phyloP scores from a whole-genome alignment of 2,329 filamentous ascomycete genomes.

The Dryadomyces quercivorus region DNA sequence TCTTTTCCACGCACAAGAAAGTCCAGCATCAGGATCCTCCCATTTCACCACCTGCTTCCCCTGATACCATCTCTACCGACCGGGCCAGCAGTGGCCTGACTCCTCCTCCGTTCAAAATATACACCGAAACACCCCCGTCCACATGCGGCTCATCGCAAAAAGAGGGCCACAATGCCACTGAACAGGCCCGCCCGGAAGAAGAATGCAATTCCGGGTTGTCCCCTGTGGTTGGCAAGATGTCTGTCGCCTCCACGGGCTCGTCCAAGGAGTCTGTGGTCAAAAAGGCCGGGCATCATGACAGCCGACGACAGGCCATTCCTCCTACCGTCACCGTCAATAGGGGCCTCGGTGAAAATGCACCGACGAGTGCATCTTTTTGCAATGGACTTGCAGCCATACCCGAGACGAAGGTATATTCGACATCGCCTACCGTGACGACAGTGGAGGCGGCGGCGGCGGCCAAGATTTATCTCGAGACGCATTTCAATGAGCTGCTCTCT shows the following conservation, averaged over 20 bases:
- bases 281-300: neutral
- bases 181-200: neutral
- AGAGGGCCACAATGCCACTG: neutral
- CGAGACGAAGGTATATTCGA: constrained; percentile 8
- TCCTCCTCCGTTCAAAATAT: constrained; percentile 7
- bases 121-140: constrained; percentile 3
- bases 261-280: neutral
- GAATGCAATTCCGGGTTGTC: neutral
- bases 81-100: constrained; percentile 11
- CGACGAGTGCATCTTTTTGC: neutral
- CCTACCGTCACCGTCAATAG: neutral
- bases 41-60: constrained; percentile 11
- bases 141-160: neutral
- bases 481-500: constrained; percentile 61
- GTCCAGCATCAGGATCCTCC: neutral
- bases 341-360: neutral
- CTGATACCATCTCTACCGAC: constrained; percentile 1
- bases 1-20: neutral
- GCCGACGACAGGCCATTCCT: neutral
- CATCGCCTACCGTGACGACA: constrained; percentile 35
- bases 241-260: constrained; percentile 28
- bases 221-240: constrained; percentile 23
- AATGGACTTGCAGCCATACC: neutral
- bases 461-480: constrained; percentile 76
- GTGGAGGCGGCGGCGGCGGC: constrained; percentile 69